Percentiles rank a stretch among this genome's conserved stretches.
These are phyloP conservation scores for Pythium guiyangense DNA, from an alignment of 352 stramenopile species.

Conservation along the genomic window DNA sequence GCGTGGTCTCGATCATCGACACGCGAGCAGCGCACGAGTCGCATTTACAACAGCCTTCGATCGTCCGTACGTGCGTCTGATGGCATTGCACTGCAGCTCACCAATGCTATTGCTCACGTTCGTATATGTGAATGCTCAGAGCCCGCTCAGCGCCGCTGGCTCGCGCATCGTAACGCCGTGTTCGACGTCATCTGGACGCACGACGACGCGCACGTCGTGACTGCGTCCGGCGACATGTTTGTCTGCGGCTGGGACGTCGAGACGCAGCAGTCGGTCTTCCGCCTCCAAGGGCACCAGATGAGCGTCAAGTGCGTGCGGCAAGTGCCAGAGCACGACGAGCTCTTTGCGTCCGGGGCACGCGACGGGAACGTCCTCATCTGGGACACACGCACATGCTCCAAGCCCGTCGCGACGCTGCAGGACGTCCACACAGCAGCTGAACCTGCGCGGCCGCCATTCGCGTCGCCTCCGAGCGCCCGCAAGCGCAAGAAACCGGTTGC, in stretches of 20 bases:
- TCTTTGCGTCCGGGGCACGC: constrained; percentile 54
- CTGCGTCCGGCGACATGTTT: constrained; percentile 51
- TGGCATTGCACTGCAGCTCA: too few relatives aligned
- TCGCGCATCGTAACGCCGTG: constrained; percentile 61
- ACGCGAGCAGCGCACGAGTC: constrained; percentile 8
- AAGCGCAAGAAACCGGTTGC: constrained; percentile 17
- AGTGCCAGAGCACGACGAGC: constrained; percentile 18
- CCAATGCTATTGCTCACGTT: too few relatives aligned
- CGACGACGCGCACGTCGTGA: constrained; percentile 44
- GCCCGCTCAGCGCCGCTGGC: constrained; percentile 18
- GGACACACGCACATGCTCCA: constrained; percentile 29
- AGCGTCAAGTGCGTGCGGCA: constrained; percentile 78
- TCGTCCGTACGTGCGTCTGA: constrained; percentile 2
- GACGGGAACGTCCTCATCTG: constrained; percentile 64
- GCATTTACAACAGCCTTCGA: neutral
- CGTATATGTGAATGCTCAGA: neutral
- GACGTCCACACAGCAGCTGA: constrained; percentile 31
- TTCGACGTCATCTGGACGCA: constrained; percentile 65
- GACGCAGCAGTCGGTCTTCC: constrained; percentile 24
- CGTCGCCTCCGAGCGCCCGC: constrained; percentile 27
- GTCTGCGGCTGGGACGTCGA: constrained; percentile 56
- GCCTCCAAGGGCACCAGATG: constrained; percentile 48
- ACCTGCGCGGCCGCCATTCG: constrained; percentile 19
- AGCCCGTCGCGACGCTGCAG: constrained; percentile 24
- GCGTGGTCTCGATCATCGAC: constrained; percentile 39